Evolutionary conservation across 1,284 basidiomycete genomes (phyloP), one percentile per base, ranked within the genome.

Genomic region (Austroboletus niveus): DNA sequence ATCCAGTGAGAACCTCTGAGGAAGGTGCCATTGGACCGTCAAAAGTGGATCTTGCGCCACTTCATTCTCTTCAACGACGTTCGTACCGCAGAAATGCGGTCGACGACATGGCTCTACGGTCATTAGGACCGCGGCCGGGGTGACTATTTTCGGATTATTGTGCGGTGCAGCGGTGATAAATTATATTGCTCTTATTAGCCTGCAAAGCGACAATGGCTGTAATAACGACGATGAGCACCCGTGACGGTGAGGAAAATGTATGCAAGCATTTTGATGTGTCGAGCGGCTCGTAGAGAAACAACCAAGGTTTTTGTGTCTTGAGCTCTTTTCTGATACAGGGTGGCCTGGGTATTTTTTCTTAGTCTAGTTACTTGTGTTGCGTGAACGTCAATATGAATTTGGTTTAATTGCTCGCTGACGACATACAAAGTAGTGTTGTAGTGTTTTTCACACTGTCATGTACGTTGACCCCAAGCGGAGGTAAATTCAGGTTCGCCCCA

Each of bases 61-160:
- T 87, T 44, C 70, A 75, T 48, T 69, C 77, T 12, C 70, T 85
- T 49, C 75, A 73, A 45, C 75, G 83, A 31, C 79, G 81, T 59
- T 76, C 79, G 5, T 87, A 85, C 57, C 72, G 77, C 43, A 75
- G 85, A 52, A 75, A 84, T 55, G 80, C 80, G n/a, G 63, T 75
- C 24, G 85, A 88, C 64, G 86, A 87, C 59, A 75, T 75, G 53
- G 75, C 78, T 39, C 65, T 88, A 58, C 75, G 83, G 29, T 63
- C 76, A 49, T 69, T 87, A 45, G 65, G 69, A 35, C 70, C 70
- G 49, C 68, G 68, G 48, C 64, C 73, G 34, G 68, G 67, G 65
- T 71, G 69, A 68, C 58, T 64, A 65, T 64, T 67, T 52, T 60
- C 47, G 51, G 53, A 34, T 52, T 55, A 41, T 49, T 39, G 52